Evolutionary conservation across 345 rosid genomes (phyloP).

Genomic region (Murraya paniculata): DNA sequence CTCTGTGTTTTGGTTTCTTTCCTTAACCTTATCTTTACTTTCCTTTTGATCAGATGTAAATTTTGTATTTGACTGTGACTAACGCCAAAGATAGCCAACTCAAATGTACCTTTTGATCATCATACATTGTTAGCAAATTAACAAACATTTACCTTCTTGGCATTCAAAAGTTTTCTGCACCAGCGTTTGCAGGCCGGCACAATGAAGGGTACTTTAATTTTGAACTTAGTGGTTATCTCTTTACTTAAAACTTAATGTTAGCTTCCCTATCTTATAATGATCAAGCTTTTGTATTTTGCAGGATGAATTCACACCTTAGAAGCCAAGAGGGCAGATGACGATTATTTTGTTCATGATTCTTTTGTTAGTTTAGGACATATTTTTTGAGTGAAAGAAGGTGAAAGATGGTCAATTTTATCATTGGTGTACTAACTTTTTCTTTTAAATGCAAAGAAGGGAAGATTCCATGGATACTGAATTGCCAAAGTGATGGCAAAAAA

Average conservation of each 20-base stretch:
- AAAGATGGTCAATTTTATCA: slow-evolving; percentile 28
- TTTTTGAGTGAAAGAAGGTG: slow-evolving; percentile 33
- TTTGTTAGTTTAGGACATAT: slow-evolving; percentile 38
- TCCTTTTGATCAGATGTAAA: slow-evolving; percentile 53
- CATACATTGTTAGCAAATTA: slow-evolving; percentile 17
- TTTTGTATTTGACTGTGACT: slow-evolving; percentile 37
- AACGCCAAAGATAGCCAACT: slow-evolving; percentile 28
- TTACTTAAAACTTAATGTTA: slow-evolving; percentile 1
- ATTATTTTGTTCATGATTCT: slow-evolving; percentile 49
- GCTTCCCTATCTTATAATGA: slow-evolving; percentile 12
- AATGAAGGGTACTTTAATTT: slow-evolving; percentile 35
- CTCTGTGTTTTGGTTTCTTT: slow-evolving; percentile 28
- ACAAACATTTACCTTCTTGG: slow-evolving; percentile 25
- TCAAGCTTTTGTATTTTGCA: slow-evolving; percentile 27
- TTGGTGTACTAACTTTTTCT: slow-evolving; percentile 23
- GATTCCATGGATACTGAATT: slow-evolving; percentile 24
- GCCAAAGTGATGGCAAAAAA: slow-evolving; percentile 27
- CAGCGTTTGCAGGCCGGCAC: not conserved
- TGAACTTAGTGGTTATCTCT: not conserved
- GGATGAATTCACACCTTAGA: slow-evolving; percentile 39
- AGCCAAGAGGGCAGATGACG: slow-evolving; percentile 36
- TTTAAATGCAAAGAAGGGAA: slow-evolving; percentile 27
- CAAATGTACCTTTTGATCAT: slow-evolving; percentile 19
- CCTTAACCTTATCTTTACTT: slow-evolving; percentile 18
- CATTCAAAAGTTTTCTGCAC: slow-evolving; percentile 6